phyloP scores from a whole-genome alignment of 768 basidiomycete genomes.

The Clathrus columnatus region DNA sequence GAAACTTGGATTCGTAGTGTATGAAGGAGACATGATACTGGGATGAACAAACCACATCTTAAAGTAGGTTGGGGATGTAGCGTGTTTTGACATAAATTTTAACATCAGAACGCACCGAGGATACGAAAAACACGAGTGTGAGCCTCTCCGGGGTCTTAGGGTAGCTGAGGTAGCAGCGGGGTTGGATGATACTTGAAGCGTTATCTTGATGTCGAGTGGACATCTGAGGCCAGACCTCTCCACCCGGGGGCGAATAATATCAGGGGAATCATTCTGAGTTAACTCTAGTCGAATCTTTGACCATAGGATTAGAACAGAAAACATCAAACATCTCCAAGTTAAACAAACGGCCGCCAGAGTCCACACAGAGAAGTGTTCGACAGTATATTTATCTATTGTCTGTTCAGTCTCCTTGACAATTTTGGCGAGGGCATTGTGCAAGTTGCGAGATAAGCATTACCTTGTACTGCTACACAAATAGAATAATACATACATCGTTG shows the following conservation, averaged over 20 bases:
- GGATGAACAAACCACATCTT: conserved; percentile 95
- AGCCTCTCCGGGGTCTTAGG: conserved; percentile 12
- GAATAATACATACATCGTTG: no score
- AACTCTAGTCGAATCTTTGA: conserved; percentile 74
- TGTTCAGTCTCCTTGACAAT: conserved; percentile 46
- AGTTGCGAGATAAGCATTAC: no score
- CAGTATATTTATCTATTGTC: conserved; percentile 45
- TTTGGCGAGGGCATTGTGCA: no score
- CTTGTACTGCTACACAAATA: no score
- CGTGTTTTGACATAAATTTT: neutral
- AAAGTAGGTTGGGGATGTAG: neutral
- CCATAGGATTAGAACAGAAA: conserved; percentile 65
- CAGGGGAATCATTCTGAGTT: conserved; percentile 59
- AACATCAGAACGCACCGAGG: conserved; percentile 43
- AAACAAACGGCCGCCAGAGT: conserved; percentile 59
- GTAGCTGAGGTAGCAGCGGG: conserved; percentile 15
- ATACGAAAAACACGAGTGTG: conserved; percentile 17
- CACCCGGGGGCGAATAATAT: conserved; percentile 75
- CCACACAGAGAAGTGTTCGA: conserved; percentile 66
- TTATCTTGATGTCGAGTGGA: conserved; percentile 75
- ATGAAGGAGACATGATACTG: conserved; percentile 68
- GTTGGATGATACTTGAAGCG: conserved; percentile 41
- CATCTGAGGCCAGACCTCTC: conserved; percentile 65
- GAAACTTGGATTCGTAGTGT: conserved; percentile 36
- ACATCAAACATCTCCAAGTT: conserved; percentile 55